A percentile compares a stretch with the other conserved stretches of the same genome.
These are phyloP conservation scores for Scedosporium aurantiacum DNA, from an alignment of 2,329 filamentous ascomycete genomes.

Conservation along the genomic window DNA sequence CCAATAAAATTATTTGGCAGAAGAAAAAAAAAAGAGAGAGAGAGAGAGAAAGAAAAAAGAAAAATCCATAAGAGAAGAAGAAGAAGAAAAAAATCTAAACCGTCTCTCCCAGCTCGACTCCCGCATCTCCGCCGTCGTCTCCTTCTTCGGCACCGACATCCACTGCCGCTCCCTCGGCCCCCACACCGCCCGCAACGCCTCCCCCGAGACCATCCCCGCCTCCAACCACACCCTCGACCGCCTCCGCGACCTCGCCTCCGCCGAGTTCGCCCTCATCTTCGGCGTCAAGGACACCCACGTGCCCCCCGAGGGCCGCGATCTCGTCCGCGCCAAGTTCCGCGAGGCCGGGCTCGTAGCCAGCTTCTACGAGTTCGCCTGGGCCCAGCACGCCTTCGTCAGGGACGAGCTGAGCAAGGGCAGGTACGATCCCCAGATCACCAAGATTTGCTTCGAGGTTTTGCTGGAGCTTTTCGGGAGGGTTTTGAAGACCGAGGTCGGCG, in stretches of 20 bases:
- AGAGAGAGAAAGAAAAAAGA: too few species aligned
- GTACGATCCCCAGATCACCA: constrained; percentile 78
- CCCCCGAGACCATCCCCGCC: constrained; percentile 18
- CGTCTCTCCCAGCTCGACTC: constrained; percentile 62
- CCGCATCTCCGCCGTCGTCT: constrained; percentile 64
- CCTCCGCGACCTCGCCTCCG: constrained; percentile 61
- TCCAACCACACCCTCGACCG: constrained; percentile 42
- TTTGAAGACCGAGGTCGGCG: constrained; percentile 69
- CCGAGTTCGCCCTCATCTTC: constrained; percentile 81
- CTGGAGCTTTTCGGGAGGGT: constrained; percentile 73
- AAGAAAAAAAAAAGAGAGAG: neutral
- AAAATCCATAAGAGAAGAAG: too few species aligned
- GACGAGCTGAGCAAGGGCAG: constrained; percentile 90
- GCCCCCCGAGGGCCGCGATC: constrained; percentile 66
- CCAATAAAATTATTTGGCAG: neutral
- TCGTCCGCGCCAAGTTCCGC: constrained; percentile 73
- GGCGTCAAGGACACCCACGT: constrained; percentile 88
- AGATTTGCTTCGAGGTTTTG: constrained; percentile 83
- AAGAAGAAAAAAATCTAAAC: too few species aligned
- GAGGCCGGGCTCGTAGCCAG: constrained; percentile 64
- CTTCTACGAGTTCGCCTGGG: constrained; percentile 87
- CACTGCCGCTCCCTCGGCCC: constrained; percentile 68
- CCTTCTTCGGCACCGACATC: constrained; percentile 90
- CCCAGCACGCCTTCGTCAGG: constrained; percentile 88
- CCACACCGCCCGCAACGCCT: constrained; percentile 34